These are phyloP conservation scores for Lentinula detonsa DNA, from an alignment of 768 basidiomycete species.

Conservation along the genomic window DNA sequence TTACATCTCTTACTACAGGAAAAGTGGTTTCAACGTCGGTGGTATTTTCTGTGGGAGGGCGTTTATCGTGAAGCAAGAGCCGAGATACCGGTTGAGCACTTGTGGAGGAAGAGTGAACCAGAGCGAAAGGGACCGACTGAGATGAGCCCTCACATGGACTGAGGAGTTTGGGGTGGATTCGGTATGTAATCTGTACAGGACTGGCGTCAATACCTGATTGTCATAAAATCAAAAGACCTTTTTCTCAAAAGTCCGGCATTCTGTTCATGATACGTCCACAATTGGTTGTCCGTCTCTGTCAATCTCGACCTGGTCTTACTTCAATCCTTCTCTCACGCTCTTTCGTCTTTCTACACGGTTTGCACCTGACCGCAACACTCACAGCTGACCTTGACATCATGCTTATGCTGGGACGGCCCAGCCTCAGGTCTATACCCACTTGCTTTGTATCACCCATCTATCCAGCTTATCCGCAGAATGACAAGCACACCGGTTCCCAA, in stretches of 20 bases:
- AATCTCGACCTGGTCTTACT: no score
- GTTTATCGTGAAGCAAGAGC: not conserved
- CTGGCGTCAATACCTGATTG: no score
- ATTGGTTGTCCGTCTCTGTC: no score
- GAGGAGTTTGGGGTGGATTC: no score
- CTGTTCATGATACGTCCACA: no score
- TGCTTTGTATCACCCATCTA: not conserved
- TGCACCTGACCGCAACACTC: not conserved
- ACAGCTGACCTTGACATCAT: not conserved
- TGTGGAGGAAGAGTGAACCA: not conserved
- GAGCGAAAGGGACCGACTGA: not conserved
- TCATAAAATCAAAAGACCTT: no score
- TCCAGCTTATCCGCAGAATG: not conserved
- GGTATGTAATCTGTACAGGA: no score
- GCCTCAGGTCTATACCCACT: not conserved
- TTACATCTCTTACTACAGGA: not conserved
- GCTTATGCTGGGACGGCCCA: not conserved
- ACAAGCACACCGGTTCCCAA: slow-evolving; percentile 7
- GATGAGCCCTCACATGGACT: not conserved
- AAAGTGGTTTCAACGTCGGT: not conserved
- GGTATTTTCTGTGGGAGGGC: not conserved
- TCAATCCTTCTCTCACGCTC: not conserved
- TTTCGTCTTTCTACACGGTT: not conserved
- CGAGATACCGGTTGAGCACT: not conserved
- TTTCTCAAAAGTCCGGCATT: no score